phyloP scores from a whole-genome alignment of 2,329 filamentous ascomycete genomes.

The Apiospora hydei region DNA sequence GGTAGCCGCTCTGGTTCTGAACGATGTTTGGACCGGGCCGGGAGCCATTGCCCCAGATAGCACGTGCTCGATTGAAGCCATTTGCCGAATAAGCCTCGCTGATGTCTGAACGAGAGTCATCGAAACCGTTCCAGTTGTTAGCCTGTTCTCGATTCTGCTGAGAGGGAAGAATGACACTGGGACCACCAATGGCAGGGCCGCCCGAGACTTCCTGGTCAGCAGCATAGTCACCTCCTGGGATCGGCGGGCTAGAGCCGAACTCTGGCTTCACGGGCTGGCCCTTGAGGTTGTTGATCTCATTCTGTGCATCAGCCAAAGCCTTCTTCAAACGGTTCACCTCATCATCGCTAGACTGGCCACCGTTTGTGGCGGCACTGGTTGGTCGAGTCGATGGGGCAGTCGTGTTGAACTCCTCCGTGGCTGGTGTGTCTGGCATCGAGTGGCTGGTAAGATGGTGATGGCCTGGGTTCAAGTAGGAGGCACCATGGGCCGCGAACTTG shows the following conservation, averaged over 20 bases:
- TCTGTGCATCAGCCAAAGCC: conserved; percentile 75
- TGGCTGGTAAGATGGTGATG: conserved; percentile 60
- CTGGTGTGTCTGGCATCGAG: conserved; percentile 69
- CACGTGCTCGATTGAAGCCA: conserved; percentile 60
- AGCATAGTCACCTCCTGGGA: conserved; percentile 37
- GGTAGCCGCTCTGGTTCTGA: conserved; percentile 36
- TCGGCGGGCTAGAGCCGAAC: conserved; percentile 54
- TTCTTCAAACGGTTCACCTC: conserved; percentile 74
- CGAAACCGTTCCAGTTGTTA: conserved; percentile 59
- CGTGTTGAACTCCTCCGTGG: conserved; percentile 59
- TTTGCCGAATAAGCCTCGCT: conserved; percentile 61
- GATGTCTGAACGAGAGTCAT: conserved; percentile 64
- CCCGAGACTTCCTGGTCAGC: conserved; percentile 38
- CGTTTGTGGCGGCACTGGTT: conserved; percentile 58
- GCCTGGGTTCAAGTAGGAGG: conserved; percentile 48
- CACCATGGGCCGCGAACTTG: conserved; percentile 50
- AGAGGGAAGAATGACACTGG: conserved; percentile 3
- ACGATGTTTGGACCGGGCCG: conserved; percentile 35
- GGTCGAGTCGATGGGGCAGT: conserved; percentile 59
- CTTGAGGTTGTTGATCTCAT: conserved; percentile 74
- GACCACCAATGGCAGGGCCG: conserved; percentile 44
- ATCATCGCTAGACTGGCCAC: conserved; percentile 51
- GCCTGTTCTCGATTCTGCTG: conserved; percentile 45
- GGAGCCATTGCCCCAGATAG: conserved; percentile 63
- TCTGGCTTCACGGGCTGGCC: conserved; percentile 70